Evolutionary conservation across 1,284 basidiomycete genomes (phyloP), one percentile per base, ranked within the genome.

Genomic region (Austroboletus niveus): DNA sequence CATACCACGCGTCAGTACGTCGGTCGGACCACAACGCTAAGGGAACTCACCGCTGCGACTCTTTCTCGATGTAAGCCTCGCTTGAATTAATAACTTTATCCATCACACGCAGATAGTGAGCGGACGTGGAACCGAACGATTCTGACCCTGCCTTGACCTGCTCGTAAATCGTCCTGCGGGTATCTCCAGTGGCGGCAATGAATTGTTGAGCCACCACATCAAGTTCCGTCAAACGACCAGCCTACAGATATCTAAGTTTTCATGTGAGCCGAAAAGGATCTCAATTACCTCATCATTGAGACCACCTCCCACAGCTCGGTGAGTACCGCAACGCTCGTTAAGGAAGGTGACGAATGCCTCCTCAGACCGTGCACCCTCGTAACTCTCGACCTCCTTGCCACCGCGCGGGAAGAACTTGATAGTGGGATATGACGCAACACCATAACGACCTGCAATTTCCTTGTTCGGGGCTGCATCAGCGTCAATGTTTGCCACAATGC

Each of bases 341-440:
- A 92, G 73, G 76, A 78, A 92, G 20, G 69, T 65, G 54, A 89
- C 80, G 57, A 94, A 85, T 48, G 80, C 88, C 24, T 75, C 78
- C 65, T 91, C 87, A 6, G 77, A 73, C 50, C 91, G 82, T 34
- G 74, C 80, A 39, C 82, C 81, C 15, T 84, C 78, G 70, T 97
- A 97, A 22, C 72, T 73, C 49, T 84, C 74, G 11, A 84, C 81
- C 57, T 82, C 76, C 58, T 76, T 76, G 57, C 71, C 71, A 48
- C 74, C 91, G 67, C 87, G 87, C 62, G 91, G 80, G 85, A 95
- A 98, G 79, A 96, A 97, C 71, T 92, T 94, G 76, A 99, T 84
- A 15, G 94, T 98, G 0, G 96, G 96, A 84, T 82, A 90, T 55
- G 84, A 81, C 38, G 72, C 69, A 54, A 97, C 79, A 12, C 78